Conservation (phyloP, 352 stramenopile species). For the Thalassiosira sp. region DNA sequence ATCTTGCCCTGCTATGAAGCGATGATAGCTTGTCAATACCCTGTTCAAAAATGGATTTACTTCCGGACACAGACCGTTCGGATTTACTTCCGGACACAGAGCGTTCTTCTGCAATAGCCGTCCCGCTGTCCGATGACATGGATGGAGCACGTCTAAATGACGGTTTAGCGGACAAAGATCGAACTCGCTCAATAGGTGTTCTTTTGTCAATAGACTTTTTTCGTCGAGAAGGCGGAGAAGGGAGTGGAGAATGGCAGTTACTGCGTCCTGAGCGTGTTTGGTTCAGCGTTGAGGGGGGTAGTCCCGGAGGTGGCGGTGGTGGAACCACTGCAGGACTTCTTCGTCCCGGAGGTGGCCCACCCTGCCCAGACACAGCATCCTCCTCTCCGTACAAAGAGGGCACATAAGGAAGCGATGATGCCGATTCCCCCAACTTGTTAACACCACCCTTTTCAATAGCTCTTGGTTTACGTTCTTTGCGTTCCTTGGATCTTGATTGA, state of each 20-base stretch:
- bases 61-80: not conserved
- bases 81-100: not conserved
- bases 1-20: not conserved
- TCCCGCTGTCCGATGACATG: not conserved
- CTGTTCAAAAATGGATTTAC: slow-evolving; percentile 5
- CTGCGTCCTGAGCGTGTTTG: too few species aligned
- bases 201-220: too few species aligned
- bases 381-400: not conserved
- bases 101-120: not conserved
- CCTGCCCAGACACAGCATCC: too few species aligned
- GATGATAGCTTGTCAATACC: slow-evolving; percentile 10
- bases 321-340: not conserved
- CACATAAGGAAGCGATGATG: not conserved
- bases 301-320: not conserved
- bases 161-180: not conserved
- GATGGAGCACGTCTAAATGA: not conserved
- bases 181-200: too few species aligned
- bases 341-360: not conserved
- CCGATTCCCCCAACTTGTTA: not conserved
- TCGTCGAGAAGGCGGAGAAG: too few species aligned
- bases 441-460: not conserved
- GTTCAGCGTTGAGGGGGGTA: too few species aligned
- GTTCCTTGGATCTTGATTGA: not conserved
- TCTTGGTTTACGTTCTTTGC: not conserved
- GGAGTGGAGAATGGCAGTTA: too few species aligned